phyloP scores from a whole-genome alignment of 345 rosid genomes.

The Noccaea bulbosa region DNA sequence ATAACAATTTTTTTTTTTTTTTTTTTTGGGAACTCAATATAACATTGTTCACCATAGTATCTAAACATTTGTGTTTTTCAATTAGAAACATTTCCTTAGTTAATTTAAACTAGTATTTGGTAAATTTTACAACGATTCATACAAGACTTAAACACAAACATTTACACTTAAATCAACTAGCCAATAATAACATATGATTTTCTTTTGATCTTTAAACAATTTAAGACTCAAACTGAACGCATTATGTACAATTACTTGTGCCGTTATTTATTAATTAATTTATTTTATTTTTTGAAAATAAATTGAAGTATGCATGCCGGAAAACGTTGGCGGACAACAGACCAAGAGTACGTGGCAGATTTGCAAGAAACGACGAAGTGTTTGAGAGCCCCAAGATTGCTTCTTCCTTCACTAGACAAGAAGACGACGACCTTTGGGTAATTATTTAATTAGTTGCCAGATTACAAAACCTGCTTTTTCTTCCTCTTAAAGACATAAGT shows the following conservation, averaged over 20 bases:
- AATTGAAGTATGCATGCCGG: slow-evolving; percentile 84
- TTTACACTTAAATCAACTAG: too few relatives aligned
- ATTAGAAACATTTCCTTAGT: neutral
- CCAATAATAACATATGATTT: too few relatives aligned
- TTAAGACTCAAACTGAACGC: too few relatives aligned
- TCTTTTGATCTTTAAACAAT: too few relatives aligned
- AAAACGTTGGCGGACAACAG: slow-evolving; percentile 97
- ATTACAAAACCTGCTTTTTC: slow-evolving; percentile 9
- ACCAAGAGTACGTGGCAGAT: slow-evolving; percentile 98
- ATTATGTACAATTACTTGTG: neutral
- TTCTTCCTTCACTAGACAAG: slow-evolving; percentile 58
- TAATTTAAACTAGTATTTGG: too few relatives aligned
- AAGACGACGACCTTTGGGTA: slow-evolving; percentile 88
- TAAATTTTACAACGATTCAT: too few relatives aligned
- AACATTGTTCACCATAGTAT: neutral
- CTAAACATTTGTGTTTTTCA: neutral
- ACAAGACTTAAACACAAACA: too few relatives aligned
- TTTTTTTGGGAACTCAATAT: neutral
- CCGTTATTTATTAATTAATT: slow-evolving; percentile 1
- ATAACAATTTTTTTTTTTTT: neutral
- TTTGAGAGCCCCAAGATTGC: slow-evolving; percentile 59
- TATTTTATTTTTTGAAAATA: slow-evolving; percentile 1
- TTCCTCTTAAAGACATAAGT: neutral
- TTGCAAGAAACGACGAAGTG: slow-evolving; percentile 87
- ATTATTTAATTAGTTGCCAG: neutral